These are phyloP conservation scores for Colletotrichum tofieldiae DNA, from an alignment of 2,329 filamentous ascomycete genomes.

Conservation along the genomic window DNA sequence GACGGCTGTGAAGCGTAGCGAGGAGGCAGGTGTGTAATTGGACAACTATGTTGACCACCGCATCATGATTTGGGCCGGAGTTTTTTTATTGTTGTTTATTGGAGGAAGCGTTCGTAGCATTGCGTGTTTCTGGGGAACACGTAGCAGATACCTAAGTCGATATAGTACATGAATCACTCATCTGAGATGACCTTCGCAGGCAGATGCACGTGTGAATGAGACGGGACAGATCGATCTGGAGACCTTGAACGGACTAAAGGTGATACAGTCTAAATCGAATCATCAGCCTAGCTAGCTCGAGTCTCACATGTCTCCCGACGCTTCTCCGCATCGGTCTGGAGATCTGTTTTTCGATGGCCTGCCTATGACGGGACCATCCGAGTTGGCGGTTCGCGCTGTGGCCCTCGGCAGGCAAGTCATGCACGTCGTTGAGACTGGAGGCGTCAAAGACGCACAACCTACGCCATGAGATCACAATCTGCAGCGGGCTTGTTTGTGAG, in stretches of 20 bases:
- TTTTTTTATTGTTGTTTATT: neutral
- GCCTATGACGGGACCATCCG: slow-evolving; percentile 18
- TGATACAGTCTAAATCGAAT: neutral
- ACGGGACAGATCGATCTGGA: neutral
- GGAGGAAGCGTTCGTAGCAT: slow-evolving; percentile 22
- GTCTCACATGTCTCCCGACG: slow-evolving; percentile 28
- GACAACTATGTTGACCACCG: neutral
- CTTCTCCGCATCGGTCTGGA: slow-evolving; percentile 3
- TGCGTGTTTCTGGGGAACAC: slow-evolving; percentile 10
- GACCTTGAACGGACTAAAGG: neutral
- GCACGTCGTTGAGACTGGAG: slow-evolving; percentile 41
- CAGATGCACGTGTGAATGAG: neutral
- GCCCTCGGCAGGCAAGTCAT: slow-evolving; percentile 38
- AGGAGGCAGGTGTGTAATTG: neutral
- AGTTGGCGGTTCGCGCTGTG: neutral
- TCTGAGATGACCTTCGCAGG: neutral
- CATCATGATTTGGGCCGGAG: slow-evolving; percentile 20
- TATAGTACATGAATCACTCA: neutral
- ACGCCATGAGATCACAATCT: slow-evolving; percentile 7
- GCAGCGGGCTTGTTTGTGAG: neutral
- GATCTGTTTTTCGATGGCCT: neutral
- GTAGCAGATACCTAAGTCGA: slow-evolving; percentile 30
- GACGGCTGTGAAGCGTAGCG: neutral
- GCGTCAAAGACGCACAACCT: slow-evolving; percentile 29
- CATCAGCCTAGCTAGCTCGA: neutral